Base-by-base conservation (phyloP, 1,139 yeast genomes). In the Scheffersomyces quercinus region DNA sequence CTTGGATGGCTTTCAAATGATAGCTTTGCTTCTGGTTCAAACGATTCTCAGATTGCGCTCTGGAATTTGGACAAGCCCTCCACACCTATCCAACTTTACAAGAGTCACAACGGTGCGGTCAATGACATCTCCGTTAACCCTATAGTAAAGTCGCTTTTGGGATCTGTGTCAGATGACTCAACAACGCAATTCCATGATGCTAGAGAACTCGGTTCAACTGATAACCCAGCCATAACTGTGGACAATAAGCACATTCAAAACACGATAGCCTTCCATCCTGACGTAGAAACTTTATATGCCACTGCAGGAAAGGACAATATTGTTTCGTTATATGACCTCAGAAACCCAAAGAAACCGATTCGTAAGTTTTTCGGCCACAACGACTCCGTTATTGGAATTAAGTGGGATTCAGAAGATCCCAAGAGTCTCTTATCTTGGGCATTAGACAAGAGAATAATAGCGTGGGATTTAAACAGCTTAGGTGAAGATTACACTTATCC, bases 141-240 rank as follows among this genome's bases (percentile, higher is more conserved):
- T 35, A 54, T 59, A 39, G 62, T 73, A 40, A 63, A 71, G 16
- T 64, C 71, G 3, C 53, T 85, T 24, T 82, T 88, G 59, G 95
- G 84, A 0, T 81, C 90, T 3, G 91, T 80, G 5, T 75, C 89
- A 6, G 95, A 88, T 58, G 95, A 86, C 58, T 77, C 77, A 45
- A 71, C 81, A 3, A 70, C 90, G 29, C 82, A 80, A 41, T 67
- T 90, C 35, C 85, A 80, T 54, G 97, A 90, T 58, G 63, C 79
- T 20, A 77, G 96, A 55, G 55, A 59, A 7, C 45, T 54, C 2
- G 81, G 67, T 11, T 64, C 64, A 28, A 48, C 41, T 53, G 66
- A 52, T 52, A 67, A 56, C 35, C 79, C 77, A 26, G 75, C 73
- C 13, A 67, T 81, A 39, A 69, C 70, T 39, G 64, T 78, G 29